Base-by-base conservation (phyloP, 306 rosid genomes). In the Cucurbita pepo region DNA sequence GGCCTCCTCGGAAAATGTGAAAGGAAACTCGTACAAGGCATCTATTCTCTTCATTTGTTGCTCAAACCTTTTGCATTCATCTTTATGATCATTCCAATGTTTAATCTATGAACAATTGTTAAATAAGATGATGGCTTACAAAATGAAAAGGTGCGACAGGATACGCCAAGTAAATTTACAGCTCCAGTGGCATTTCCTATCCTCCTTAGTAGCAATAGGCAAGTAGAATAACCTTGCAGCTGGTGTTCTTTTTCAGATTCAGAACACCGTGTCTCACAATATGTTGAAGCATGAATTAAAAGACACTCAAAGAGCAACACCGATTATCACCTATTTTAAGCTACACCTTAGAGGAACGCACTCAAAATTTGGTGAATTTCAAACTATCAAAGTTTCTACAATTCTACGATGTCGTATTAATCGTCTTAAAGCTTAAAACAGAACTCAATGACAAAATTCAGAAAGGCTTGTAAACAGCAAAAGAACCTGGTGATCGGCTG, bases 41-140 rank as follows among this genome's bases (percentile, higher is more conserved):
- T 78, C 85, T 16, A 84, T 77, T 16, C 67, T 74, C 76, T 85
- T 64, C 96, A 87, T 89, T 48, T 94, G 98, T 50, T 80, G 82
- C 66, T 88, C 86, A 54, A 94, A 85, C 83, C 99, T 88, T 51
- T 79, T 80, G 62, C 99, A 91, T 85, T 94, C 99, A 38, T 80
- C 88, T 79, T 91, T 90, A 76, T 91, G 99, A 70, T 55, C 53
- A 48, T 48, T 48, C 53, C 53, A 48, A 48, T 48, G 53, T 13
- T 48, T 48, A 48, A 48, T 16, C 53, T 48, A 48, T 48, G 53
- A 12, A 5, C n/a, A 48, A 48, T 12, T 48, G 5, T 48, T 1
- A 48, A 48, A 48, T 13, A 48, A 16, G 14, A 48, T 12, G 1
- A 13, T 48, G 53, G n/a, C n/a, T 48, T 48, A 14, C 10, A 48